Evolutionary conservation across 2,329 filamentous ascomycete species (phyloP).

Genomic region (Phoma sp.): DNA sequence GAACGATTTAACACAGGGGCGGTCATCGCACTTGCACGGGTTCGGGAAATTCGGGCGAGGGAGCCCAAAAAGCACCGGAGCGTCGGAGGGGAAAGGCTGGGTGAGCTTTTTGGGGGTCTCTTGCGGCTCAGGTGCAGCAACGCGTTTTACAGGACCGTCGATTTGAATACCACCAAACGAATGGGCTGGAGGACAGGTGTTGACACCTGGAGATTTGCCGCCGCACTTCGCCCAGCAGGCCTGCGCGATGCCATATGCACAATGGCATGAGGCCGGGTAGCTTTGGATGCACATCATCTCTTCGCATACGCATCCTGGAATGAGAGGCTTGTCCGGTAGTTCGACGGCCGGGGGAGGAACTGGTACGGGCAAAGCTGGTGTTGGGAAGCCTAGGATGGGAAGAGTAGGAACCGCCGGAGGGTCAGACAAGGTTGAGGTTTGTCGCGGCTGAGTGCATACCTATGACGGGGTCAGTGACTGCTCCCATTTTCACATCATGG

Average conservation of each 20-base stretch:
- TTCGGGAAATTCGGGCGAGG: too few relatives aligned
- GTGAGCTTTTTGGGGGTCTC: background rate
- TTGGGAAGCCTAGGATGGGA: constrained; percentile 1
- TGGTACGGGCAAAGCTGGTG: background rate
- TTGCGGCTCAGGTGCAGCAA: constrained; percentile 4
- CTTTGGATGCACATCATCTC: constrained; percentile 25
- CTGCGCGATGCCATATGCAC: constrained; percentile 31
- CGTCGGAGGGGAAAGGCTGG: background rate
- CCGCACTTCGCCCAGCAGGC: constrained; percentile 42
- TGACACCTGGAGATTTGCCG: constrained; percentile 23
- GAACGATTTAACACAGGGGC: constrained; percentile 29
- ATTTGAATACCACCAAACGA: background rate
- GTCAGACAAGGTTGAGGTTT: background rate
- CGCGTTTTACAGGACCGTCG: constrained; percentile 7
- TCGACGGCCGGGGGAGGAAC: background rate
- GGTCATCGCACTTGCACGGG: constrained; percentile 34
- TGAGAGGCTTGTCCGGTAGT: constrained; percentile 9
- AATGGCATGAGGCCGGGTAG: constrained; percentile 41
- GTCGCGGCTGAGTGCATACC: constrained; percentile 1
- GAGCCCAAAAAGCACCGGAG: background rate
- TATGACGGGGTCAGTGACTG: background rate
- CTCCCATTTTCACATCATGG: too few relatives aligned
- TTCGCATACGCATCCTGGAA: constrained; percentile 26
- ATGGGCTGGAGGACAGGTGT: constrained; percentile 19
- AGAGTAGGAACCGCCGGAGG: background rate